Percentiles rank a stretch among this genome's conserved stretches.
Evolutionary conservation across 768 basidiomycete genomes (phyloP).

Genomic region (Phanerochaete carnosa): DNA sequence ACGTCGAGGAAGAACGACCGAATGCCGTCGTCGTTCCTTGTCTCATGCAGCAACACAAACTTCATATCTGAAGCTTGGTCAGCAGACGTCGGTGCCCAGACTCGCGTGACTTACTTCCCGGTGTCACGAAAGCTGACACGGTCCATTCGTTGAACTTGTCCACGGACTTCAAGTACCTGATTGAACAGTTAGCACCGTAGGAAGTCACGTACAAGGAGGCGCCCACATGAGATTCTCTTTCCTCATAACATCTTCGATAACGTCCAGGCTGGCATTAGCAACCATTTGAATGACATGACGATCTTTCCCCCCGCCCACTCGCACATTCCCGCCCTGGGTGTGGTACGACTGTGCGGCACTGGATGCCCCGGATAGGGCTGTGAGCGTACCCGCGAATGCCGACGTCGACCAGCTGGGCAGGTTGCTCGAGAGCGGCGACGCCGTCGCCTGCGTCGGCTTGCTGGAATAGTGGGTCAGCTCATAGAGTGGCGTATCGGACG

Average conservation of each 20-base stretch:
- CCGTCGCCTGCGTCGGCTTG: conserved; percentile 53
- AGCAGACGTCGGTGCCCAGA: conserved; percentile 3
- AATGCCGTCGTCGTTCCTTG: conserved; percentile 97
- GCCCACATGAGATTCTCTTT: conserved; percentile 77
- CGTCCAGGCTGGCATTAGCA: conserved; percentile 93
- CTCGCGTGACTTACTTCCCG: conserved; percentile 73
- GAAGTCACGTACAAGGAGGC: not conserved
- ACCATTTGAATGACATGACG: conserved; percentile 99
- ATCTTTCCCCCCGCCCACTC: conserved; percentile 80
- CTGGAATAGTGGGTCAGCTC: conserved; percentile 79
- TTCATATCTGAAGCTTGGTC: conserved; percentile 72
- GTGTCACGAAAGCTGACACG: conserved; percentile 92
- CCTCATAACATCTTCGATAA: conserved; percentile 89
- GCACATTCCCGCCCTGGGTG: conserved; percentile 56
- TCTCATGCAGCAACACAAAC: conserved; percentile 90
- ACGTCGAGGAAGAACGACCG: conserved; percentile 88
- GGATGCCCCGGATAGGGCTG: conserved; percentile 82
- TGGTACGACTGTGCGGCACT: conserved; percentile 63
- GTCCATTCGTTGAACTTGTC: conserved; percentile 99
- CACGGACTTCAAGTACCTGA: conserved; percentile 90
- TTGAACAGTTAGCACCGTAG: not conserved
- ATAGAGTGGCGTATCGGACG: conserved; percentile 85
- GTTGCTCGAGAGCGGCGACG: conserved; percentile 76
- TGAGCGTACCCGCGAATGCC: conserved; percentile 86
- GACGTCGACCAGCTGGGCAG: conserved; percentile 89